phyloP scores from a whole-genome alignment of 352 stramenopile species.

The Phytophthora palmivora region DNA sequence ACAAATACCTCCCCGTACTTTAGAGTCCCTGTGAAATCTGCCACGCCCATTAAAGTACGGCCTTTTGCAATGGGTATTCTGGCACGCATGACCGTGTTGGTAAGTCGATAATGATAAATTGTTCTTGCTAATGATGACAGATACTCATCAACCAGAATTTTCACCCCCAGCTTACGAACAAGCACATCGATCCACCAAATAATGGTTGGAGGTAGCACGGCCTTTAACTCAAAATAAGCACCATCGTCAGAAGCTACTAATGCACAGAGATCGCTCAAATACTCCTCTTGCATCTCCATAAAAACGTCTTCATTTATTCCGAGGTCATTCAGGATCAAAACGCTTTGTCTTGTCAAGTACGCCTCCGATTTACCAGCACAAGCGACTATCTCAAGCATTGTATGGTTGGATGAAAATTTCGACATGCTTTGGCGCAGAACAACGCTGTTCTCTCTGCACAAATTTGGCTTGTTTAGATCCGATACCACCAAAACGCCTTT shows the following conservation, averaged over 20 bases:
- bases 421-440: conserved; percentile 73
- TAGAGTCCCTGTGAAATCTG: conserved; percentile 77
- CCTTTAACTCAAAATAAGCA: conserved; percentile 62
- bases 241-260: conserved; percentile 60
- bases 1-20: conserved; percentile 82
- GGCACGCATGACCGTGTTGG: conserved; percentile 75
- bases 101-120: conserved; percentile 75
- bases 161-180: conserved; percentile 45
- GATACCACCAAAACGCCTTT: conserved; percentile 83
- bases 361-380: conserved; percentile 58
- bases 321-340: conserved; percentile 71
- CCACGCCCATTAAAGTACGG: conserved; percentile 79
- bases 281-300: conserved; percentile 75
- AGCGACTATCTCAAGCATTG: conserved; percentile 76
- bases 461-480: conserved; percentile 26
- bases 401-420: conserved; percentile 70
- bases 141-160: conserved; percentile 54
- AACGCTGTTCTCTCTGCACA: conserved; percentile 33
- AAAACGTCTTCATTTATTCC: conserved; percentile 70
- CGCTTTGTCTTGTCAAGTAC: conserved; percentile 81
- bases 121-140: conserved; percentile 58
- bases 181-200: conserved; percentile 52
- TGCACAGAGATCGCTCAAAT: conserved; percentile 55
- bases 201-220: conserved; percentile 36
- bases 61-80: conserved; percentile 78